phyloP scores from a whole-genome alignment of 352 stramenopile species.

The Phytopythium aichiense region DNA sequence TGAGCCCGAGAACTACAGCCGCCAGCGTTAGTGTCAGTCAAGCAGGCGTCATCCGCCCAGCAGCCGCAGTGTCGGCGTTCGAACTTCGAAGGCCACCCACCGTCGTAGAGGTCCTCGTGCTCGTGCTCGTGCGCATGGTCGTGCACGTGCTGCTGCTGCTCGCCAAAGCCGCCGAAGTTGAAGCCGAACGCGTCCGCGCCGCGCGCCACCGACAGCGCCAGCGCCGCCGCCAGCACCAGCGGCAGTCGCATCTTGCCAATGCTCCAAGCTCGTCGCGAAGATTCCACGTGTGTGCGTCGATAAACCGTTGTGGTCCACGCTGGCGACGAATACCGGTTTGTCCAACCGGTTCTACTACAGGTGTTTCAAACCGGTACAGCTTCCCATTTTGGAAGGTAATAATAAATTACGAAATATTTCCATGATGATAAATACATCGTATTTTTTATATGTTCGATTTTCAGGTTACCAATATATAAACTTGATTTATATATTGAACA shows the following conservation, averaged over 20 bases:
- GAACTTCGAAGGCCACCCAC: neutral
- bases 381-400: too few relatives aligned
- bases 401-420: too few relatives aligned
- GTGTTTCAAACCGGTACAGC: too few relatives aligned
- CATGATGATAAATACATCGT: too few relatives aligned
- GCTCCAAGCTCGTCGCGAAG: constrained; percentile 1
- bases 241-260: constrained; percentile 5
- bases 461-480: too few relatives aligned
- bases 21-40: neutral
- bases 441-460: too few relatives aligned
- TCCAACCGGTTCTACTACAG: too few relatives aligned
- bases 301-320: too few relatives aligned
- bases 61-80: too few relatives aligned
- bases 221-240: constrained; percentile 15
- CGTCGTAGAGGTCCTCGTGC: constrained; percentile 12
- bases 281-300: neutral
- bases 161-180: constrained; percentile 5
- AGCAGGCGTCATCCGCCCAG: too few relatives aligned
- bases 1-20: constrained; percentile 57
- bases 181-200: constrained; percentile 7
- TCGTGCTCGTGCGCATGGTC: constrained; percentile 21
- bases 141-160: constrained; percentile 15
- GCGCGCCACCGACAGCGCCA: constrained; percentile 9
- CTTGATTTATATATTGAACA: too few relatives aligned
- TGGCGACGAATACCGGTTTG: too few relatives aligned